Percentiles rank a stretch among this genome's conserved stretches.
Evolutionary conservation across 352 stramenopile species (phyloP).

Genomic region (Aphanomyces stellatus): DNA sequence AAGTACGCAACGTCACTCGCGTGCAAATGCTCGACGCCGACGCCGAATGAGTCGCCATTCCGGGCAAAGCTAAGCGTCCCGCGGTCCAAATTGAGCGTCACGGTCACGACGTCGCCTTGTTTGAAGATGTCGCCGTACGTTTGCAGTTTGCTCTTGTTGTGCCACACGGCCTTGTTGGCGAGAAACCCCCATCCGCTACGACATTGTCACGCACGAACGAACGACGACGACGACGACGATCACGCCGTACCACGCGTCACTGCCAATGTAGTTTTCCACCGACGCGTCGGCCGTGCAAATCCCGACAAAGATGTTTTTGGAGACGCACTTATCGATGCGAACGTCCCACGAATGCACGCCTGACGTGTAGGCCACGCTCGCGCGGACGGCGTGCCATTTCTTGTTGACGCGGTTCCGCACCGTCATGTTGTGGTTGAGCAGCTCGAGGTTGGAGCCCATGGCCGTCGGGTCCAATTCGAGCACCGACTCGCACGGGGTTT

Average conservation of each 20-base stretch:
- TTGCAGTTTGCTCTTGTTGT: conserved; percentile 86
- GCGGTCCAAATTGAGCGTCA: conserved; percentile 72
- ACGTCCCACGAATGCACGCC: conserved; percentile 85
- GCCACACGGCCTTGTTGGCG: conserved; percentile 87
- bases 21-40: conserved; percentile 62
- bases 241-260: conserved; percentile 37
- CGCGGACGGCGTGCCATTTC: conserved; percentile 84
- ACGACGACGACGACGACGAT: not conserved
- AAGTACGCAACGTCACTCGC: conserved; percentile 29
- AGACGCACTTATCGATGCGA: conserved; percentile 78
- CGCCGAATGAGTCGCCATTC: conserved; percentile 79
- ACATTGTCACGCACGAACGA: not conserved
- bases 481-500: conserved; percentile 46
- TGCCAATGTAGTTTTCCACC: conserved; percentile 87
- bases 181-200: conserved; percentile 80
- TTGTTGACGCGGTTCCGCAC: conserved; percentile 84
- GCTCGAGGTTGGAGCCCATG: conserved; percentile 65
- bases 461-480: conserved; percentile 60
- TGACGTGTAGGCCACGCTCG: conserved; percentile 51
- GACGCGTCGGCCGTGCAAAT: conserved; percentile 56
- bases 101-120: conserved; percentile 78
- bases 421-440: conserved; percentile 66
- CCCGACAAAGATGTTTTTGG: conserved; percentile 90
- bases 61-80: conserved; percentile 77
- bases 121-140: conserved; percentile 89